Evolutionary conservation across 352 stramenopile species (phyloP).

Genomic region (Pythium oligandrum): DNA sequence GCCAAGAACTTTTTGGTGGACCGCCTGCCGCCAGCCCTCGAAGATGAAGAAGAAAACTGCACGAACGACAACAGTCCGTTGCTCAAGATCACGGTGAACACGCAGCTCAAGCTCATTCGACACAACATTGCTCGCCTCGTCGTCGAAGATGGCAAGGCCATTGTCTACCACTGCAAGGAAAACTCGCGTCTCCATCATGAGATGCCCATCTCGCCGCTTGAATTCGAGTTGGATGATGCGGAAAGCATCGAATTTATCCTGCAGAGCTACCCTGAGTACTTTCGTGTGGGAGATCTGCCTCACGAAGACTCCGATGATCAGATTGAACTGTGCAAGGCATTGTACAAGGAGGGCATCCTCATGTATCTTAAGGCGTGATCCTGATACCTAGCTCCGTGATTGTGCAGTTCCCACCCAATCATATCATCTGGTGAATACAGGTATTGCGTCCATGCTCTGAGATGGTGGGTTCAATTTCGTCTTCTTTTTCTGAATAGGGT

Average conservation of each 20-base stretch:
- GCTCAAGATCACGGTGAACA: conserved; percentile 81
- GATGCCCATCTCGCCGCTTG: conserved; percentile 56
- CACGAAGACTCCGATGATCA: conserved; percentile 72
- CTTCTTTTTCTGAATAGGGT: no score
- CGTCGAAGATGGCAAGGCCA: conserved; percentile 69
- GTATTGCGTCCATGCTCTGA: no score
- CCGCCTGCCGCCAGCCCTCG: conserved; percentile 61
- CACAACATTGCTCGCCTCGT: conserved; percentile 66
- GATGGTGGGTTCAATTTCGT: no score
- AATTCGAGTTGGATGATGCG: conserved; percentile 78
- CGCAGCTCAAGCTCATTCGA: conserved; percentile 65
- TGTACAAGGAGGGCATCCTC: conserved; percentile 76
- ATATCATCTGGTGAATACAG: no score
- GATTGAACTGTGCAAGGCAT: conserved; percentile 54
- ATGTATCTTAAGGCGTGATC: conserved; percentile 51
- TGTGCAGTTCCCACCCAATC: no score
- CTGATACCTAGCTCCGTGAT: no score
- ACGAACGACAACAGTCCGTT: conserved; percentile 67
- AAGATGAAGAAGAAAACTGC: conserved; percentile 78
- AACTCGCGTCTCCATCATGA: conserved; percentile 78
- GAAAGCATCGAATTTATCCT: conserved; percentile 80
- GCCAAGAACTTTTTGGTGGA: conserved; percentile 77
- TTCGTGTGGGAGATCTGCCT: conserved; percentile 70
- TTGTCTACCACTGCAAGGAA: conserved; percentile 77
- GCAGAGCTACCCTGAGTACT: conserved; percentile 68